Evolutionary conservation across 2,329 filamentous ascomycete genomes (phyloP), one percentile per base, ranked within the genome.

Genomic region (Epichloe bromicola): DNA sequence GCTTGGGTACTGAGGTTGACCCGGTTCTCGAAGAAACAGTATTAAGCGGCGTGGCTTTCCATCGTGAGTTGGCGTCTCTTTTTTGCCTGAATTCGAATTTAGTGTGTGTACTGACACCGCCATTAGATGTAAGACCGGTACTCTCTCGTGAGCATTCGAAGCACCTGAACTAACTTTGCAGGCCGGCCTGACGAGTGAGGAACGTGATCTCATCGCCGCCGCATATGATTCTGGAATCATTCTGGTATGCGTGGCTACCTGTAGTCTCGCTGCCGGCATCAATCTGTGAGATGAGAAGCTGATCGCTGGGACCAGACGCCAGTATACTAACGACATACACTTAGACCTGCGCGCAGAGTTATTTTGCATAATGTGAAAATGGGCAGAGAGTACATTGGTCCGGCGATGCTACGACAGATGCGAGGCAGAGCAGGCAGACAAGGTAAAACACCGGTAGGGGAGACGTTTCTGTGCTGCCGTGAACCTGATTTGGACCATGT

Each of bases 401-500:
- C 86, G 12, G 81, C 85, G 4, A 86, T 90, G 82, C 71, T 90
- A 65, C 79, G 85, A 46, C 86, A 90, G 65, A 90, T 89, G 86
- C 78, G 85, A 60, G 86, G 86, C 3, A 76, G 86, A 54, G 86
- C 86, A 19, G 86, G 86, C 6, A 76, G 86, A 50, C 88, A 88
- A 65, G 86, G 86, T 46, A 89, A 88, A 60, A 84, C 87, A 51
- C 83, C 86, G 48, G 70, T 86, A 45, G 86, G 86, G 2, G 86
- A 89, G 67, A 89, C 84, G 1, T 89, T 85, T 62, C 69, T 89
- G 1, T 88, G 85, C 61, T 89, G 85, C 60, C 76, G 80, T 33
- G 76, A 80, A 58, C 66, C 71, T 10, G 86, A 89, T 57, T 65
- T 89, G 14, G 82, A 86, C 59, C 78, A 78, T 15, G 83, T 88